These are phyloP conservation scores for Geum urbanum DNA, from an alignment of 306 rosid genomes.

Conservation along the genomic window DNA sequence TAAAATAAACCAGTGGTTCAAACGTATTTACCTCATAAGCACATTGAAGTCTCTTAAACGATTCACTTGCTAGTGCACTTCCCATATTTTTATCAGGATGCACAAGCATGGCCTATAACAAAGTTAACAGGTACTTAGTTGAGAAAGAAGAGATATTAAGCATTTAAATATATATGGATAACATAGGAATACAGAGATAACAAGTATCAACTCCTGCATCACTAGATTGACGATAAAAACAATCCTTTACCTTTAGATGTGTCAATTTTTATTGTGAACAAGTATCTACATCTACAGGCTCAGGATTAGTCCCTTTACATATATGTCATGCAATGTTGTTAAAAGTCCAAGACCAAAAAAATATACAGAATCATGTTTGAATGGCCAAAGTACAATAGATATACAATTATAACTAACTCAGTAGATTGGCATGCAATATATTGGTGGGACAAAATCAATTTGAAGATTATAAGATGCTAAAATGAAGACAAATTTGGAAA, in stretches of 20 bases:
- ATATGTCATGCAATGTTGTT: not conserved
- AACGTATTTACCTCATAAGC: conserved; percentile 80
- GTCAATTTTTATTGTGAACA: not conserved
- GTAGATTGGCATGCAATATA: not conserved
- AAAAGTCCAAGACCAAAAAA: not conserved
- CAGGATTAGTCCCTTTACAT: not conserved
- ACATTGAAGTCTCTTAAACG: conserved; percentile 89
- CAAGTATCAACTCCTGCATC: conserved; percentile 1
- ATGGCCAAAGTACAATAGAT: not conserved
- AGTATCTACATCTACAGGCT: not conserved
- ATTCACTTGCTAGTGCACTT: conserved; percentile 77
- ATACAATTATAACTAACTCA: not conserved
- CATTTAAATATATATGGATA: not conserved
- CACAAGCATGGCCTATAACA: conserved; percentile 86
- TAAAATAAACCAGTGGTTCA: not conserved
- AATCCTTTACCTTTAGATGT: too few relatives aligned
- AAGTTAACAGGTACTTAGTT: not conserved
- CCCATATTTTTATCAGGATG: conserved; percentile 99
- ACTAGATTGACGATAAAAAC: not conserved
- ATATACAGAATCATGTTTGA: not conserved
- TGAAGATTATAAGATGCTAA: too few relatives aligned
- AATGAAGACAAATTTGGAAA: not conserved
- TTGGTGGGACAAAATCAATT: not conserved
- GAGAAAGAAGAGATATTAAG: not conserved
- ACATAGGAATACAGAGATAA: not conserved